Evolutionary conservation across 768 basidiomycete species (phyloP).

Genomic region (Lactarius sp.): DNA sequence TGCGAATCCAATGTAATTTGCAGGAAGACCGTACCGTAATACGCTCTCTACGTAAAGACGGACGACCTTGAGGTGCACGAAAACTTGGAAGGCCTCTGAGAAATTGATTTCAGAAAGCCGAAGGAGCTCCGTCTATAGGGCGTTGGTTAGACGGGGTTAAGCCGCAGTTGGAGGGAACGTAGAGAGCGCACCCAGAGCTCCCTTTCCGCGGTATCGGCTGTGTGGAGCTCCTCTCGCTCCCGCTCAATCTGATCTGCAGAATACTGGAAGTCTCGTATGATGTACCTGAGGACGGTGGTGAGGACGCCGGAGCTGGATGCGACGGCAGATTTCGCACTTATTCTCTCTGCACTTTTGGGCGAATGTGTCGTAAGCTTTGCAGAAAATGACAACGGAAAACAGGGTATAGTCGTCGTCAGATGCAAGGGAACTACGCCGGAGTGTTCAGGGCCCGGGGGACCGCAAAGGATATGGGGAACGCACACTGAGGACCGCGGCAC

Average conservation of each 20-base stretch:
- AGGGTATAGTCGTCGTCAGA: constrained; percentile 88
- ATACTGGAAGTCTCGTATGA: constrained; percentile 90
- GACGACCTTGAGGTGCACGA: constrained; percentile 89
- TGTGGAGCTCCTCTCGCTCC: constrained; percentile 74
- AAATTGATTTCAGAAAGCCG: constrained; percentile 91
- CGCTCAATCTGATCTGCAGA: constrained; percentile 77
- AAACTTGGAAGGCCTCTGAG: constrained; percentile 90
- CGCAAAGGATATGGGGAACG: constrained; percentile 29
- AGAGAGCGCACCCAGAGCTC: constrained; percentile 84
- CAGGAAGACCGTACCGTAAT: constrained; percentile 90
- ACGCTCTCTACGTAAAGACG: constrained; percentile 94
- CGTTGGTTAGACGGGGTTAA: constrained; percentile 7
- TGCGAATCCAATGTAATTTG: constrained; percentile 77
- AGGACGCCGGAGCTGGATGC: background rate
- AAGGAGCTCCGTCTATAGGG: constrained; percentile 79
- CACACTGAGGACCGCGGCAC: constrained; percentile 90
- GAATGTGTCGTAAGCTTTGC: constrained; percentile 87
- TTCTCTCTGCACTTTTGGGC: constrained; percentile 91
- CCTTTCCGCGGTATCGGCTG: constrained; percentile 83
- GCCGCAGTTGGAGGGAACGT: background rate
- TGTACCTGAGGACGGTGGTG: constrained; percentile 54
- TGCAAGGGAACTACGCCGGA: constrained; percentile 53
- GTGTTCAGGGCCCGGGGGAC: constrained; percentile 6
- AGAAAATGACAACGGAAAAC: constrained; percentile 84
- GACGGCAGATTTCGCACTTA: constrained; percentile 52